These are phyloP conservation scores for Saccharomyces hybrid DNA, from an alignment of 1,139 yeast species.

Conservation along the genomic window DNA sequence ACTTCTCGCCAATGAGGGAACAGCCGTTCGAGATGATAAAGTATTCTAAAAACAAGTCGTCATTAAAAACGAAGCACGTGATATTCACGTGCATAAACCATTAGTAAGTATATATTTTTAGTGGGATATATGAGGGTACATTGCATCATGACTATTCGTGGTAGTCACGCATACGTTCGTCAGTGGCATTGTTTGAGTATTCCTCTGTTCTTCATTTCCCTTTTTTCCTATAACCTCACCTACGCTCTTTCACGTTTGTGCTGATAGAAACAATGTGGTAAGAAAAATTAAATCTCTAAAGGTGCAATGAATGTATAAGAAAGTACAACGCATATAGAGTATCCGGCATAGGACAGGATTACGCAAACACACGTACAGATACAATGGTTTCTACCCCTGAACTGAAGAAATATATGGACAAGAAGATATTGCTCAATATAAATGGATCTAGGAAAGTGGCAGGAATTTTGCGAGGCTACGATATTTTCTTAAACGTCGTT, in stretches of 20 bases:
- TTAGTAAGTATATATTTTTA: too few relatives aligned
- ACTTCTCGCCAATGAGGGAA: neutral
- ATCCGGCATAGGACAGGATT: neutral
- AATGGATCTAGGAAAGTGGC: slow-evolving; percentile 67
- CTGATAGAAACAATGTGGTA: neutral
- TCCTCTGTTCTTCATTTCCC: neutral
- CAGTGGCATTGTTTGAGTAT: neutral
- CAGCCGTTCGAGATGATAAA: neutral
- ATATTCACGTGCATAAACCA: neutral
- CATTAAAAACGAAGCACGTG: neutral
- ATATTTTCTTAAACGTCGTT: slow-evolving; percentile 64
- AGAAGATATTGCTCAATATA: slow-evolving; percentile 58
- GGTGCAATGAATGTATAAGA: neutral
- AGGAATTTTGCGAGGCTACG: slow-evolving; percentile 74
- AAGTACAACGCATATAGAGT: neutral
- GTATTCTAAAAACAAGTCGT: neutral
- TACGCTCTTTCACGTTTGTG: neutral
- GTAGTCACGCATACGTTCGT: neutral
- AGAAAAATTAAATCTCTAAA: too few relatives aligned
- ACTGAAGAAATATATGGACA: slow-evolving; percentile 61
- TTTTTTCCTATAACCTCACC: neutral
- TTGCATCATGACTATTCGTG: too few relatives aligned
- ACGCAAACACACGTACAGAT: neutral
- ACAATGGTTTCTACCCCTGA: slow-evolving; percentile 62
- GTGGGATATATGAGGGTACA: neutral